These are phyloP conservation scores for Xerocomus minutiporus DNA, from an alignment of 1,284 basidiomycete species.

Conservation along the genomic window DNA sequence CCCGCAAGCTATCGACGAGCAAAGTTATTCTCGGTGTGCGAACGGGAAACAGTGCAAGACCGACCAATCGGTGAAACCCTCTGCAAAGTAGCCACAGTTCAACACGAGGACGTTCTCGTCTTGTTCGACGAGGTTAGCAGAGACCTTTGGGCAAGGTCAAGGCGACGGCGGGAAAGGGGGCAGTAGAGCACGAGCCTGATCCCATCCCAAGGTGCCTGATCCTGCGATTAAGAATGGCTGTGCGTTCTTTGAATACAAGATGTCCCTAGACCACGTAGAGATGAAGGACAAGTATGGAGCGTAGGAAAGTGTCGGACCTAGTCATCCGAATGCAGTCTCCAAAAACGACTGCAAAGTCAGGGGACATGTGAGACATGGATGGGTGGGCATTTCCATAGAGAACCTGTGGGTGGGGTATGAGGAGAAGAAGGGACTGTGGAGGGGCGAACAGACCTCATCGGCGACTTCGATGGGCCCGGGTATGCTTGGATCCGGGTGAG, in stretches of 20 bases:
- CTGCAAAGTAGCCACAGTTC: conserved; percentile 87
- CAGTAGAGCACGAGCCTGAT: conserved; percentile 48
- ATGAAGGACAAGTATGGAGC: conserved; percentile 1
- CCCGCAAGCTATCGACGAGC: conserved; percentile 55
- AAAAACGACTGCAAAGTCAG: conserved; percentile 87
- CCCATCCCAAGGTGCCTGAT: conserved; percentile 94
- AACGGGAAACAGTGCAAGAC: conserved; percentile 18
- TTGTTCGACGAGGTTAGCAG: conserved; percentile 77
- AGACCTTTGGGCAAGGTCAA: conserved; percentile 44
- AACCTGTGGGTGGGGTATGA: conserved; percentile 36
- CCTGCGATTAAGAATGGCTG: conserved; percentile 92
- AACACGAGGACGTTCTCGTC: conserved; percentile 81
- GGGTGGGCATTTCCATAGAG: conserved; percentile 84
- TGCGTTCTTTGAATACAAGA: conserved; percentile 70
- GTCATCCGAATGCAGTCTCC: conserved; percentile 90
- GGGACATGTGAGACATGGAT: conserved; percentile 86
- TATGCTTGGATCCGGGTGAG: conserved; percentile 43
- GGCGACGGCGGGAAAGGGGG: not conserved
- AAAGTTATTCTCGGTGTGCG: not conserved
- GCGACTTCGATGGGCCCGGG: conserved; percentile 81
- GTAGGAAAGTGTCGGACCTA: conserved; percentile 37
- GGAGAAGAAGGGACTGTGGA: not conserved
- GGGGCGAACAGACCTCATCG: conserved; percentile 59
- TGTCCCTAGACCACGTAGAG: conserved; percentile 43
- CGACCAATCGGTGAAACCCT: conserved; percentile 79